A percentile compares a stretch with the other conserved stretches of the same genome.
Conservation (phyloP, 352 stramenopile species). For the Pythium phragmitis region DNA sequence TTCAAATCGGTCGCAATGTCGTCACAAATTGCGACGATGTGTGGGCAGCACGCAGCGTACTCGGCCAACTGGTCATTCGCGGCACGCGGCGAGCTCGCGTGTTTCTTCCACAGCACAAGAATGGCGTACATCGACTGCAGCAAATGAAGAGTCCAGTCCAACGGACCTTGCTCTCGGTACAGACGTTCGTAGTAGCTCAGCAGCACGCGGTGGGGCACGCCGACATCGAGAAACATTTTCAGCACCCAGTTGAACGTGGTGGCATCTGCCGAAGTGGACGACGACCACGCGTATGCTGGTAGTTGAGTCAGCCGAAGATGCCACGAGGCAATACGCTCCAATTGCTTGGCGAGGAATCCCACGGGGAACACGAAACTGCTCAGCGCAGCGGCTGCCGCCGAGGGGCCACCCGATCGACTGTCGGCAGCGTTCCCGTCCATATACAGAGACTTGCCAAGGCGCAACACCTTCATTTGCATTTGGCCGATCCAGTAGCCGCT, state of each 20-base stretch:
- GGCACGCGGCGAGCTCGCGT: constrained; percentile 67
- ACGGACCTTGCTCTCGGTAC: constrained; percentile 58
- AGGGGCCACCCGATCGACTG: constrained; percentile 30
- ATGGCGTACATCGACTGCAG: constrained; percentile 73
- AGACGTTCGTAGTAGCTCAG: constrained; percentile 81
- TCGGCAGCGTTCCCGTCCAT: constrained; percentile 54
- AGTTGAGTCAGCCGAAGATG: constrained; percentile 66
- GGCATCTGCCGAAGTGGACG: constrained; percentile 50
- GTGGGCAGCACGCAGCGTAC: constrained; percentile 76
- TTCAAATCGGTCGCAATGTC: constrained; percentile 82
- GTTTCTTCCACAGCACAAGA: constrained; percentile 81
- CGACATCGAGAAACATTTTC: constrained; percentile 81
- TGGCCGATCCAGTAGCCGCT: constrained; percentile 81
- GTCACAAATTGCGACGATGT: constrained; percentile 75
- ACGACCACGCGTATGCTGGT: constrained; percentile 35
- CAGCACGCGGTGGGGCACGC: constrained; percentile 69
- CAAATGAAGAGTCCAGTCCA: constrained; percentile 76
- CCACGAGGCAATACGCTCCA: constrained; percentile 81
- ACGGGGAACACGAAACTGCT: constrained; percentile 74
- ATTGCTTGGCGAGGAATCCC: constrained; percentile 63
- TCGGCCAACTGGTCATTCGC: constrained; percentile 67
- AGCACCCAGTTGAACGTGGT: constrained; percentile 82
- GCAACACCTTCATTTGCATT: constrained; percentile 73
- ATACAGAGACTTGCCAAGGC: constrained; percentile 73
- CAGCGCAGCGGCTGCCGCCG: constrained; percentile 28